These are phyloP conservation scores for Aspergillus oerlinghausenensis DNA, from an alignment of 2,329 filamentous ascomycete species.

Conservation along the genomic window DNA sequence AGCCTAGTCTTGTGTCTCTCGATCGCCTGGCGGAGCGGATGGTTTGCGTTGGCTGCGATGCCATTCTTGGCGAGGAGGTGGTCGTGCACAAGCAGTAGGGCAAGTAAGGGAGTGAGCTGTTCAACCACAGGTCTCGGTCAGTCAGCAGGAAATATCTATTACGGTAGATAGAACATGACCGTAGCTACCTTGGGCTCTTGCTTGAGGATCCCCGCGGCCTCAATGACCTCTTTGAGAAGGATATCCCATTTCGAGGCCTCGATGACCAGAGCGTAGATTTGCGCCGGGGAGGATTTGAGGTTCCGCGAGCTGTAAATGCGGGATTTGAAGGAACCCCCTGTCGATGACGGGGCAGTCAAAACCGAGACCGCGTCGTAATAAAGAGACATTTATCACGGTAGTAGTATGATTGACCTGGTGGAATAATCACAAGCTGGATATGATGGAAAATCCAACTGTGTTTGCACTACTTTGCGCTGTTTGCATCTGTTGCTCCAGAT, in stretches of 20 bases:
- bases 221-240: slow-evolving; percentile 84
- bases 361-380: slow-evolving; percentile 87
- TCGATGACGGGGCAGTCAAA: slow-evolving; percentile 58
- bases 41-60: slow-evolving; percentile 72
- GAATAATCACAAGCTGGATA: not conserved
- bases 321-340: slow-evolving; percentile 81
- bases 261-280: slow-evolving; percentile 80
- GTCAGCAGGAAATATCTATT: slow-evolving; percentile 27
- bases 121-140: slow-evolving; percentile 28
- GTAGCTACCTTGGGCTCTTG: slow-evolving; percentile 72
- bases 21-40: slow-evolving; percentile 71
- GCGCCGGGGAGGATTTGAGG: slow-evolving; percentile 71
- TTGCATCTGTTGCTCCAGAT: not conserved
- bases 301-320: slow-evolving; percentile 70
- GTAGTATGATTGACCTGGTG: not conserved
- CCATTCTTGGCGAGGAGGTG: slow-evolving; percentile 75
- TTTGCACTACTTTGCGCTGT: not conserved
- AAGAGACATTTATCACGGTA: slow-evolving; percentile 68
- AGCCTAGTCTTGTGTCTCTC: slow-evolving; percentile 78
- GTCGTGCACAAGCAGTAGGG: slow-evolving; percentile 81
- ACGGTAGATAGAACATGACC: not conserved
- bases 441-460: not conserved
- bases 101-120: slow-evolving; percentile 74
- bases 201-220: slow-evolving; percentile 69
- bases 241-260: slow-evolving; percentile 89